Base-by-base conservation (phyloP, 306 rosid genomes). In the Cucurbita ficifolia region DNA sequence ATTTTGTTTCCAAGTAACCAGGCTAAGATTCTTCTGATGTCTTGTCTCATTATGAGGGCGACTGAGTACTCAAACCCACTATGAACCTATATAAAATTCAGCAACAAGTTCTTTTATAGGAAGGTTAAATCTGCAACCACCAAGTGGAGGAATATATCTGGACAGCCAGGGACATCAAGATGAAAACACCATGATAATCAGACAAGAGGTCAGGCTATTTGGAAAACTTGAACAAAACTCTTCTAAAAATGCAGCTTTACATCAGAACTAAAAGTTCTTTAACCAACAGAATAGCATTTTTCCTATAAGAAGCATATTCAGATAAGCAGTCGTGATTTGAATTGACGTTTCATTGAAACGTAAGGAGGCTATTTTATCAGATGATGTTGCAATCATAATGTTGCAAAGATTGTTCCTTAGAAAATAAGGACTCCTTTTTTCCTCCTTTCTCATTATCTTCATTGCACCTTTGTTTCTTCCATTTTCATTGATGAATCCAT, bases 61-160 rank as follows among this genome's bases (percentile, higher is more conserved):
- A 82, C 78, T 22, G 54, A 85, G 89, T 86, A 86, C 87, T 76
- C 79, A 51, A 69, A 64, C 51, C 82, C 83, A 84, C 83, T 82
- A 82, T 24, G 58, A 79, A 68, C 88, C 85, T 79, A 79, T 73
- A 59, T 21, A 42, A 40, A 53, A 70, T 77, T 86, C 75, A 51
- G 51, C 53, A 36, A 22, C 58, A 64, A 42, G 36, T 43, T 49
- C 45, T 70, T 70, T 24, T 17, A 29, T 33, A 51, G 72, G 76
- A 61, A 9, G 57, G 73, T 65, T 74, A 76, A 83, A 77, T 84
- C 33, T 75, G 77, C 63, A 62, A 82, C 60, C 76, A 46, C 75
- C 70, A 53, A 72, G 65, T 53, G 74, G 75, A 36, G 60, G 49
- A 71, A 51, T 46, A 21, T 22, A 51, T 35, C 58, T 16, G 16